A percentile compares a stretch with the other conserved stretches of the same genome.
Evolutionary conservation across 202 grass and related monocot genomes (phyloP).

Genomic region (Setaria italica): DNA sequence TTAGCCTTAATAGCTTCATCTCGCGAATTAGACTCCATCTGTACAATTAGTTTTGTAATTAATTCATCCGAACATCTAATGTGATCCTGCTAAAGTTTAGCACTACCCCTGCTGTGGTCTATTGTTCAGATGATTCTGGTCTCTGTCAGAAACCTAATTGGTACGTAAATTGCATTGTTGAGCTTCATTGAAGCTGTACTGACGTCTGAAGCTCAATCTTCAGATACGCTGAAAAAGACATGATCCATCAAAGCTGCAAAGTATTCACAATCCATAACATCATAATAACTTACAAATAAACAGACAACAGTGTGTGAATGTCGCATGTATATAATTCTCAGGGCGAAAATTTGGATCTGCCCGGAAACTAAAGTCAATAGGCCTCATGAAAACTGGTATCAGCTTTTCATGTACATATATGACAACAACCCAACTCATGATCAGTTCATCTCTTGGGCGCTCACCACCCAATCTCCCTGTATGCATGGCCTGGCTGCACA

Average conservation of each 20-base stretch:
- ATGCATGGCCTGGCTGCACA: slow-evolving; percentile 43
- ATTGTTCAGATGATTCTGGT: no score
- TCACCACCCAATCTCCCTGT: slow-evolving; percentile 44
- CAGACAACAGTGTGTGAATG: background rate
- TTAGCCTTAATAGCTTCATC: no score
- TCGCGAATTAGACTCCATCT: no score
- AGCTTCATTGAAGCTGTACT: background rate
- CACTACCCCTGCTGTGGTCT: no score
- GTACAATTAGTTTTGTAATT: no score
- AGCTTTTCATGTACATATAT: slow-evolving; percentile 51
- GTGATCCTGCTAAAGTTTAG: no score
- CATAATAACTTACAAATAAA: background rate
- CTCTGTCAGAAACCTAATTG: no score
- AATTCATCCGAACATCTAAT: no score
- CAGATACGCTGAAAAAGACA: background rate
- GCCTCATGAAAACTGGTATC: slow-evolving; percentile 36
- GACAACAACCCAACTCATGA: slow-evolving; percentile 42
- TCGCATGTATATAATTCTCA: slow-evolving; percentile 46
- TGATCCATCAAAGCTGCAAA: background rate
- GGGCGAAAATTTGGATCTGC: slow-evolving; percentile 68
- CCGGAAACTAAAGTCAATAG: slow-evolving; percentile 40
- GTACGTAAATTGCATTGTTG: background rate
- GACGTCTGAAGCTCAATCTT: background rate
- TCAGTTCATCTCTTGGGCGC: slow-evolving; percentile 53
- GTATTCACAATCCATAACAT: background rate